phyloP scores from a whole-genome alignment of 805 yeast species.

The Candida qinlingensis region DNA sequence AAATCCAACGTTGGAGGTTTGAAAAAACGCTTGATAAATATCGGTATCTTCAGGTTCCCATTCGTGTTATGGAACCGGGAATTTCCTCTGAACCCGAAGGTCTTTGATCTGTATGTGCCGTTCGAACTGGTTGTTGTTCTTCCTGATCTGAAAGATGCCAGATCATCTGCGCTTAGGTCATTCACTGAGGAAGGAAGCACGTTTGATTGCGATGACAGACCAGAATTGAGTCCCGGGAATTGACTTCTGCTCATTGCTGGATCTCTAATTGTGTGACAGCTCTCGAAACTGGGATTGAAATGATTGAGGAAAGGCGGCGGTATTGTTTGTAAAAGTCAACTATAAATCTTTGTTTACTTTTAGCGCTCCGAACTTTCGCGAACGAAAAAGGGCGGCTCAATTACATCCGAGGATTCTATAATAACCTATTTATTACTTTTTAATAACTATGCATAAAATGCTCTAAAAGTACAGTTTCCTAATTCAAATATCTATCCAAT shows the following conservation, averaged over 20 bases:
- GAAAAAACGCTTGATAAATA: constrained; percentile 40
- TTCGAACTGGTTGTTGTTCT: constrained; percentile 10
- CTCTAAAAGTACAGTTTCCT: background rate
- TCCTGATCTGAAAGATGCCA: constrained; percentile 21
- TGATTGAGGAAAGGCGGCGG: too few species aligned
- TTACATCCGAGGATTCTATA: background rate
- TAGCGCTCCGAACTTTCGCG: background rate
- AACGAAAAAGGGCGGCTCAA: background rate
- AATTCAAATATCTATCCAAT: constrained; percentile 69
- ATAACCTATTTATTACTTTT: background rate
- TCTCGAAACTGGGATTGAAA: too few species aligned
- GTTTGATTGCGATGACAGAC: constrained; percentile 1
- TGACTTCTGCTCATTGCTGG: constrained; percentile 6
- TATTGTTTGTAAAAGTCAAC: too few species aligned
- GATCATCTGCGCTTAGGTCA: constrained; percentile 19
- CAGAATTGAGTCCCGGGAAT: constrained; percentile 1
- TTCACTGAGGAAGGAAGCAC: constrained; percentile 15
- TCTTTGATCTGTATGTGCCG: constrained; percentile 1
- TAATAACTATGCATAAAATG: too few species aligned
- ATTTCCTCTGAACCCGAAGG: constrained; percentile 9
- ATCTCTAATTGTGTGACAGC: background rate
- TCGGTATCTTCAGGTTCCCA: constrained; percentile 26
- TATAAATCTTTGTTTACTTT: too few species aligned
- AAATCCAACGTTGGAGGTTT: constrained; percentile 82
- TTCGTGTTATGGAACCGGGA: constrained; percentile 4